Conservation (phyloP, 2,329 filamentous ascomycete species). For the Botrytis porri region DNA sequence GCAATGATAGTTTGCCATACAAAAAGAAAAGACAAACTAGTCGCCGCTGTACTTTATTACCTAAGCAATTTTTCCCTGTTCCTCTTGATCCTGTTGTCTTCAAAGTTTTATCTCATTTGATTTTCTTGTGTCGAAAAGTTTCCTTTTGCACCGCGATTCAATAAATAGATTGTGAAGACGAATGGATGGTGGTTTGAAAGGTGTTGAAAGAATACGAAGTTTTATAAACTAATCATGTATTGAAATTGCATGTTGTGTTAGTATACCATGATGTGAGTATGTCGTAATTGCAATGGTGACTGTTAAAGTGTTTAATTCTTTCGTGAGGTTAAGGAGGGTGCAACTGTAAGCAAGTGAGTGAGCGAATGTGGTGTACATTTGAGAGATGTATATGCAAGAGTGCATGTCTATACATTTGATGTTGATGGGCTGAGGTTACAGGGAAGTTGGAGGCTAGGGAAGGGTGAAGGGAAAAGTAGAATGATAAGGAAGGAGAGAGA, state of each 20-base stretch:
- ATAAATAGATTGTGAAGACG: constrained; percentile 12
- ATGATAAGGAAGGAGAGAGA: not conserved
- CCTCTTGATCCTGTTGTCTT: constrained; percentile 29
- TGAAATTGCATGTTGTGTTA: not conserved
- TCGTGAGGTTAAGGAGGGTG: not conserved
- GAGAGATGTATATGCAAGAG: not conserved
- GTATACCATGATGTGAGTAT: not conserved
- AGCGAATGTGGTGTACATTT: not conserved
- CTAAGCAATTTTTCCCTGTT: constrained; percentile 40
- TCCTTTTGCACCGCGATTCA: not conserved
- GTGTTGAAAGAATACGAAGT: not conserved
- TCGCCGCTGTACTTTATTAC: constrained; percentile 42
- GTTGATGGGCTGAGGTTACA: not conserved
- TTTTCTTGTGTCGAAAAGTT: not conserved
- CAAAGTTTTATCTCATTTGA: not conserved
- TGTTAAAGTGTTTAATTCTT: not conserved
- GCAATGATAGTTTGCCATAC: constrained; percentile 31
- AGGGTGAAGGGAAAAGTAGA: not conserved
- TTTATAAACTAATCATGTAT: not conserved
- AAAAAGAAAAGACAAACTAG: constrained; percentile 23
- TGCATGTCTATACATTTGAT: not conserved
- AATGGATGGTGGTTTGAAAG: not conserved
- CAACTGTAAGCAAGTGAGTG: fast-evolving
- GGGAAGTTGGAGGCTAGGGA: not conserved
- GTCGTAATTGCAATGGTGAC: not conserved